Base-by-base conservation (phyloP, 2,329 filamentous ascomycete species). In the Didymella exigua region DNA sequence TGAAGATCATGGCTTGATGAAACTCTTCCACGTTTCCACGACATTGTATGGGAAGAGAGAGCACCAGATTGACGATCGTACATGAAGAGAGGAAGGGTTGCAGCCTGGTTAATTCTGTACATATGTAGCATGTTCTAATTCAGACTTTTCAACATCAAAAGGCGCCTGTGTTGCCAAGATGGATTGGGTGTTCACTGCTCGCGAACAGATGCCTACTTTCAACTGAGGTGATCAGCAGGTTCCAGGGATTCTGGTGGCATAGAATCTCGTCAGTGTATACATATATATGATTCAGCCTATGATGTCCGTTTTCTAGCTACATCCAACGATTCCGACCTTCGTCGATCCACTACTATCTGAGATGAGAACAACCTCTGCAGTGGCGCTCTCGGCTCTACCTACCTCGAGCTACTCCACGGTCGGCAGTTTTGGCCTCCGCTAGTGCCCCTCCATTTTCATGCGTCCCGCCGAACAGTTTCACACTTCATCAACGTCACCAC, bases 401-500 rank as follows among this genome's bases (percentile, higher is more conserved):
- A 19, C 40, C 38, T 29, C 21, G 16, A 18, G 10, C 7, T 5
- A 1, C 38, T 29, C 24, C 40, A 30, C 10, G 24, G 24, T 50
- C 37, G 42, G 47, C 41, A 51, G 19, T 23, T 26, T 19, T n/a
- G 23, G 16, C 27, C 29, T 42, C 33, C 43, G n/a, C 44, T 63
- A 66, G 63, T 60, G 61, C 31, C 56, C 43, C 54, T 46, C 56
- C 48, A 60, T 54, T 60, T 62, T 58, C 56, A 57, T 59, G 56
- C 54, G 55, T 61, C 58, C 58, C 62, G 52, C 54, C 50, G 24
- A 51, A 54, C 51, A 58, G 56, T 43, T 63, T 58, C 46, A 59
- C 49, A 52, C 43, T 50, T 45, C 40, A 46, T 49, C 55, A 52
- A 61, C 58, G 58, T 48, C 62, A 64, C 60, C 59, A 52, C 48